phyloP scores from a whole-genome alignment of 805 yeast species.

The Kodamaea hsintzibuensis region DNA sequence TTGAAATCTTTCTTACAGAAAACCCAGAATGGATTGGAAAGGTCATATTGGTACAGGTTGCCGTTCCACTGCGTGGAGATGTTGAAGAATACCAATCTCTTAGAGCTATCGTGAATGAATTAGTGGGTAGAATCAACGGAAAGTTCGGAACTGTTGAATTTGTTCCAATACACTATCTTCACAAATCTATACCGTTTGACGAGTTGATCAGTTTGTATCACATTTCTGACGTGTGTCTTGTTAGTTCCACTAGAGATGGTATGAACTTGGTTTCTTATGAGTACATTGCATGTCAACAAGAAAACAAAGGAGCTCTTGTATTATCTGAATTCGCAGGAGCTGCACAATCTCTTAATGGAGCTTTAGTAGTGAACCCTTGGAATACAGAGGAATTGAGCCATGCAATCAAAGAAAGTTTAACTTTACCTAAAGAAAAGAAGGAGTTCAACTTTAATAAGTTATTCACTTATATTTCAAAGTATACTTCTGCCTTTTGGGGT shows the following conservation, averaged over 20 bases:
- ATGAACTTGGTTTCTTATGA: constrained; percentile 97
- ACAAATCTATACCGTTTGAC: constrained; percentile 85
- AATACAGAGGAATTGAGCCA: constrained; percentile 90
- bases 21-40: constrained; percentile 99
- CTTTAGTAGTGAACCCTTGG: constrained; percentile 96
- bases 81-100: constrained; percentile 96
- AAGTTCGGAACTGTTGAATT: constrained; percentile 95
- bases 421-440: constrained; percentile 80
- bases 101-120: constrained; percentile 91
- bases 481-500: constrained; percentile 97
- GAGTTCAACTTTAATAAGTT: constrained; percentile 77
- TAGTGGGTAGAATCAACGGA: constrained; percentile 96
- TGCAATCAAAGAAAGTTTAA: constrained; percentile 82
- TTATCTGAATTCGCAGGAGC: constrained; percentile 98
- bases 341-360: constrained; percentile 96
- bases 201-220: constrained; percentile 88
- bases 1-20: constrained; percentile 85
- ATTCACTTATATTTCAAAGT: constrained; percentile 85
- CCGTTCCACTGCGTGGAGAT: constrained; percentile 96
- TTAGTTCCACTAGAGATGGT: constrained; percentile 95
- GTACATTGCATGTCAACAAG: constrained; percentile 92
- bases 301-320: constrained; percentile 81
- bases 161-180: constrained; percentile 96
- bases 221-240: constrained; percentile 86
- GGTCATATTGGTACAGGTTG: constrained; percentile 92